Evolutionary conservation across 2,329 filamentous ascomycete species (phyloP).

Genomic region (Pseudofabraea citricarpa): DNA sequence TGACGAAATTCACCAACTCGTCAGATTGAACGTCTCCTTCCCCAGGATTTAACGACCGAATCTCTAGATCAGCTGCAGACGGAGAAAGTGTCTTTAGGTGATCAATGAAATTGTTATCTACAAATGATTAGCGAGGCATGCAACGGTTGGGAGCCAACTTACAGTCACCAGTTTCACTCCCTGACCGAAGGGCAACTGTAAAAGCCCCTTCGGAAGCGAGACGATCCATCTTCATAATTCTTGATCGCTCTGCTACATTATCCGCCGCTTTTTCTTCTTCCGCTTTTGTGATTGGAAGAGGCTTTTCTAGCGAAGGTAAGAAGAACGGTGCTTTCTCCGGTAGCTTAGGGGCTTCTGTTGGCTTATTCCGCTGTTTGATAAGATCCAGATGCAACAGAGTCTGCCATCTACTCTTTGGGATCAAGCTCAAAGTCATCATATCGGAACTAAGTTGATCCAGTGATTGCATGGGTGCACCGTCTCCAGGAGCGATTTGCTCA

Average conservation of each 20-base stretch:
- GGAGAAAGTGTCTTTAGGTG: slow-evolving; percentile 79
- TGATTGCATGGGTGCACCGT: slow-evolving; percentile 47
- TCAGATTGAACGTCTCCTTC: slow-evolving; percentile 42
- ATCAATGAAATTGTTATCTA: slow-evolving; percentile 64
- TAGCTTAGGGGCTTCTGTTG: slow-evolving; percentile 82
- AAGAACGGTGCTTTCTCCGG: slow-evolving; percentile 97
- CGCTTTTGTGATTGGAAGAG: slow-evolving; percentile 10
- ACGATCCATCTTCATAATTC: slow-evolving; percentile 64
- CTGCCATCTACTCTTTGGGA: slow-evolving; percentile 91
- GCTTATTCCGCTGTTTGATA: slow-evolving; percentile 89
- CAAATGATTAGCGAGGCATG: slow-evolving; percentile 5
- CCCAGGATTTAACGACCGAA: slow-evolving; percentile 66
- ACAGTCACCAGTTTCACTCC: slow-evolving; percentile 56
- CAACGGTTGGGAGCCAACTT: slow-evolving; percentile 27
- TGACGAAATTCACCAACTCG: slow-evolving; percentile 76
- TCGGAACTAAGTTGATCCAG: slow-evolving; percentile 77
- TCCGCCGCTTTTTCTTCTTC: slow-evolving; percentile 27
- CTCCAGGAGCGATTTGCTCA: slow-evolving; percentile 43
- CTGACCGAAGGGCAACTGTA: slow-evolving; percentile 49
- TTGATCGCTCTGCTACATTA: slow-evolving; percentile 48
- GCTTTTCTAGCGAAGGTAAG: slow-evolving; percentile 60
- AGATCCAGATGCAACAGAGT: slow-evolving; percentile 87
- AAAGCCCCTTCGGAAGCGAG: slow-evolving; percentile 53
- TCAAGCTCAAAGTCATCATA: slow-evolving; percentile 82
- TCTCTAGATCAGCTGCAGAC: slow-evolving; percentile 82